phyloP scores from a whole-genome alignment of 805 yeast species.

The Starmerella sirachaensis region DNA sequence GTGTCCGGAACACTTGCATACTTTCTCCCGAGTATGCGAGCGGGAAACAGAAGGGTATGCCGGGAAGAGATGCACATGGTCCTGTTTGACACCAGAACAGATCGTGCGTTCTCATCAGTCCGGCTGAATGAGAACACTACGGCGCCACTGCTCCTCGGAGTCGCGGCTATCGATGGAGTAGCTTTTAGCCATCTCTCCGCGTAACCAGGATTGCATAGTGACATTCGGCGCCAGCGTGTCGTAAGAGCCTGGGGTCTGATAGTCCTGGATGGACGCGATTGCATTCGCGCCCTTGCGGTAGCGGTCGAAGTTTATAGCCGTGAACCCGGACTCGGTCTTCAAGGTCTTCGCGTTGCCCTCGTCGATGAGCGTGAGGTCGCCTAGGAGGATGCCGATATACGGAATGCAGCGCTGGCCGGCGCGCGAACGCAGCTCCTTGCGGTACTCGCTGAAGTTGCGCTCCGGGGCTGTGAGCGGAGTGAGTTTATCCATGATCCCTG shows the following conservation, averaged over 20 bases:
- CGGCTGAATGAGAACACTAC: constrained; percentile 29
- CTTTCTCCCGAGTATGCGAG: too few species aligned
- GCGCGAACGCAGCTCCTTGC: constrained; percentile 23
- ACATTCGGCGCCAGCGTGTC: constrained; percentile 15
- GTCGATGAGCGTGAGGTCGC: constrained; percentile 30
- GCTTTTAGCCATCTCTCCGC: constrained; percentile 26
- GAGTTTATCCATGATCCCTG: constrained; percentile 22
- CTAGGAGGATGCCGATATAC: constrained; percentile 28
- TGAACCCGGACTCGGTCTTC: constrained; percentile 9
- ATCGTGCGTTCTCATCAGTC: not conserved
- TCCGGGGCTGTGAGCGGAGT: constrained; percentile 27
- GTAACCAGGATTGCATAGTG: constrained; percentile 27
- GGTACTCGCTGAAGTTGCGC: constrained; percentile 28
- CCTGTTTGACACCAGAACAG: too few species aligned
- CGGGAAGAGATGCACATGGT: constrained; percentile 7
- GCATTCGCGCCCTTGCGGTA: constrained; percentile 25
- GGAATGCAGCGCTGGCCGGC: constrained; percentile 27
- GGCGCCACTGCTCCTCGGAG: constrained; percentile 29
- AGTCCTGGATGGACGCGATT: constrained; percentile 28
- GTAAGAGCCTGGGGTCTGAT: constrained; percentile 23
- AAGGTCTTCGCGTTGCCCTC: constrained; percentile 29
- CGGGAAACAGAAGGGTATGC: too few species aligned
- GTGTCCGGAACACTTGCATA: too few species aligned
- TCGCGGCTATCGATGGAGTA: constrained; percentile 24
- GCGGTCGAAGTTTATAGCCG: constrained; percentile 29